Evolutionary conservation across 2,329 filamentous ascomycete species (phyloP), one percentile per base, ranked within the genome.

Genomic region (Cladophialophora chaetospira): DNA sequence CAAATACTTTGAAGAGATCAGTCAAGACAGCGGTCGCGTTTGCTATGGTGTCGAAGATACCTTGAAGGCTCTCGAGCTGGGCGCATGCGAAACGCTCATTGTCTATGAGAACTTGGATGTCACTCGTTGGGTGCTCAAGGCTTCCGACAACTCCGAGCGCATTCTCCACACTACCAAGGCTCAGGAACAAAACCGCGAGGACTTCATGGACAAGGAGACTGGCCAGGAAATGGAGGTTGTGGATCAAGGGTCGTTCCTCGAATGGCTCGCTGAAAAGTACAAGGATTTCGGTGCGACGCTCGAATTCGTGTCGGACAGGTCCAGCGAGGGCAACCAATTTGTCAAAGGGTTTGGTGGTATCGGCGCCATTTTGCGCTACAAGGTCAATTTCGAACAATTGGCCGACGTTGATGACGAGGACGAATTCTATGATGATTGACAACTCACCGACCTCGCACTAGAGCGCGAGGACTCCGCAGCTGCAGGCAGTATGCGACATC

Each of bases 361-460:
- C 68, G 94, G 94, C 66, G 93, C 93, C 64, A 88, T 99, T 70
- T 86, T 99, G 72, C 91, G 94, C 68, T 99, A 99, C 86, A 97
- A 97, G 82, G 91, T 99, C 82, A 99, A 99, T 82, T 99, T 99
- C 79, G 95, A 99, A 79, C 95, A 99, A 77, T 84, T 99, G 76
- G 88, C 88, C 75, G 94, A 97, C 74, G 82, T 88, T 71, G 84
- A 87, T 69, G 89, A 92, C 74, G 86, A 88, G 71, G 92, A 96
- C 73, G 89, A 94, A 73, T 93, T 97, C 74, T 93, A 93, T 77
- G 87, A 89, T 75, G 84, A 82, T 82, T 65, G 63, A 65, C 63
- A 65, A 65, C 66, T 58, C 58, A 50, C 54, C 50, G 42, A 59
- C 49, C 57, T 62, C 55, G 52, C 55, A 54, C 50, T 46, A 26